These are phyloP conservation scores for Xylariaceae sp. DNA, from an alignment of 2,329 filamentous ascomycete genomes.

Conservation along the genomic window DNA sequence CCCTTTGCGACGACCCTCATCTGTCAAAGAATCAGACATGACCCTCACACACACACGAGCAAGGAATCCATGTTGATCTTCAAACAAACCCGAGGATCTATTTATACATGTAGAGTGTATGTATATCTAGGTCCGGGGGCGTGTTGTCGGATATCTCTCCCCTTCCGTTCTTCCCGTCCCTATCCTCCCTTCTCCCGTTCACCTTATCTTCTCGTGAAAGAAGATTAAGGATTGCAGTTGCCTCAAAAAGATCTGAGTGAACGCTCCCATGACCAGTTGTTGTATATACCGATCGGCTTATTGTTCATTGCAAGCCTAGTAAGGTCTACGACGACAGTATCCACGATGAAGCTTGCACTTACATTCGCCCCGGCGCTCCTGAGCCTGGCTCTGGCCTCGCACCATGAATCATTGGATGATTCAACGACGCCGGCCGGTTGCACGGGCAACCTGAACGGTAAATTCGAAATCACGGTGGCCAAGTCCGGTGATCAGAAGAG, in stretches of 20 bases:
- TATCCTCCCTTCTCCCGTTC: background rate
- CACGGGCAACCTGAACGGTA: constrained; percentile 40
- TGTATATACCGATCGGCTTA: constrained; percentile 17
- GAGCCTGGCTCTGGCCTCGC: constrained; percentile 36
- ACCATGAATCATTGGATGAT: constrained; percentile 38
- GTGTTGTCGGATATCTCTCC: background rate
- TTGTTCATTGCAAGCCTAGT: constrained; percentile 8
- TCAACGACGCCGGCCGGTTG: constrained; percentile 49
- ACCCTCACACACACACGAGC: constrained; percentile 12
- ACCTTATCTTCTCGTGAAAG: constrained; percentile 1
- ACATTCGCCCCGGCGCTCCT: constrained; percentile 31
- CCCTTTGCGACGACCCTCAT: constrained; percentile 17
- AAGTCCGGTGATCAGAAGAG: constrained; percentile 36
- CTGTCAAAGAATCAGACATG: constrained; percentile 12
- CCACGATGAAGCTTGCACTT: constrained; percentile 30
- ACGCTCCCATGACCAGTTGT: background rate
- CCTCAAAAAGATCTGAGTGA: constrained; percentile 10
- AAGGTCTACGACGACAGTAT: constrained; percentile 13
- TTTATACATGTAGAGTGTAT: constrained; percentile 1
- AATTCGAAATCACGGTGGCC: constrained; percentile 50
- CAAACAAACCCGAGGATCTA: constrained; percentile 4
- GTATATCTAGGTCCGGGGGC: background rate
- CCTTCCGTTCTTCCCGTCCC: background rate
- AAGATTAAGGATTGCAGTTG: constrained; percentile 1
- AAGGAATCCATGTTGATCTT: constrained; percentile 10